These are phyloP conservation scores for Mytilinidion resinicola DNA, from an alignment of 495 filamentous ascomycete genomes.

Conservation along the genomic window DNA sequence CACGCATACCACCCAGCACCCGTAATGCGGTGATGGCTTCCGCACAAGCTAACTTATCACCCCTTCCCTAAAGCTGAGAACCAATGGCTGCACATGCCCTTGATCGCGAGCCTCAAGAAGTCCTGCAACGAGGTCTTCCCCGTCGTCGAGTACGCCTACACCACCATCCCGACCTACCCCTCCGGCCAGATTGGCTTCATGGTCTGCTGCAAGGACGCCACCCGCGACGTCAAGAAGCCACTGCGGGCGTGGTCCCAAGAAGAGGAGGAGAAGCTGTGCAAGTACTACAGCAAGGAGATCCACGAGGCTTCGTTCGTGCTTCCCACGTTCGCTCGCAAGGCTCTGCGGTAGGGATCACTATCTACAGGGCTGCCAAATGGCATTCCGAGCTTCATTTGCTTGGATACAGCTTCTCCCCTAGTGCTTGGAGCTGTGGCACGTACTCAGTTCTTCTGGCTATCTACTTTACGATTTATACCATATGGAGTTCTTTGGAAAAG, in stretches of 20 bases:
- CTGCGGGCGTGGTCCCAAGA: slow-evolving; percentile 70
- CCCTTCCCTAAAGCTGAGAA: slow-evolving; percentile 69
- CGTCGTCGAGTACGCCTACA: slow-evolving; percentile 96
- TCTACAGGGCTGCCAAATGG: background rate
- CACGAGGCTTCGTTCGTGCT: slow-evolving; percentile 91
- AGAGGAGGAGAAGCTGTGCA: slow-evolving; percentile 85
- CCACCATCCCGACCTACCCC: slow-evolving; percentile 98
- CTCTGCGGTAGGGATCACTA: slow-evolving; percentile 41
- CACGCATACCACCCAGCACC: background rate
- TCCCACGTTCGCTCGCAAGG: slow-evolving; percentile 84
- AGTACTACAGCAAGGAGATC: slow-evolving; percentile 93
- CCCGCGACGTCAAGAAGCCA: slow-evolving; percentile 74
- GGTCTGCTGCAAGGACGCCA: slow-evolving; percentile 94
- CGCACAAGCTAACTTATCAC: slow-evolving; percentile 30
- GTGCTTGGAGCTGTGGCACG: too few relatives aligned
- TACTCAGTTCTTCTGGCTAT: too few relatives aligned
- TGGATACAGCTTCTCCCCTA: too few relatives aligned
- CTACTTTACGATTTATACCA: too few relatives aligned
- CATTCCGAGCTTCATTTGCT: too few relatives aligned
- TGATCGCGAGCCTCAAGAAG: slow-evolving; percentile 90
- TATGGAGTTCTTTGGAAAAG: too few relatives aligned
- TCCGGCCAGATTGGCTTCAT: slow-evolving; percentile 99
- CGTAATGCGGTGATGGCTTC: slow-evolving; percentile 1
- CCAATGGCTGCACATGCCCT: slow-evolving; percentile 93
- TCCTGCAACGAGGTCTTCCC: slow-evolving; percentile 96